These are phyloP conservation scores for Neospora caninum DNA, from an alignment of 169 alveolate species.

Conservation along the genomic window DNA sequence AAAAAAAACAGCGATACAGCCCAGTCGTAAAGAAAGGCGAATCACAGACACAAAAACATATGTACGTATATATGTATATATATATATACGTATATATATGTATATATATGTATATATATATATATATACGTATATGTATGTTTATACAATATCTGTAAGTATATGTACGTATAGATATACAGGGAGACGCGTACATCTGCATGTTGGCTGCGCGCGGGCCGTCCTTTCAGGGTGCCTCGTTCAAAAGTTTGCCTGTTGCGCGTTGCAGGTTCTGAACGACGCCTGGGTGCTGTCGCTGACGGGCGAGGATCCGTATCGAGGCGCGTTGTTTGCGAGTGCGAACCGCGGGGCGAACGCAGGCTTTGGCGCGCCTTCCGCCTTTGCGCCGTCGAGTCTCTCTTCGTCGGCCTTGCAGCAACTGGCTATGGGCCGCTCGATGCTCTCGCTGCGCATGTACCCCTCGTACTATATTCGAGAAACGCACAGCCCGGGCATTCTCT, in stretches of 20 bases:
- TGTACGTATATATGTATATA: neutral
- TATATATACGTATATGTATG: neutral
- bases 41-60: neutral
- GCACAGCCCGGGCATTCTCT: slow-evolving; percentile 66
- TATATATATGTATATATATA: neutral
- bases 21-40: too few relatives aligned
- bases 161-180: too few relatives aligned
- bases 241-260: neutral
- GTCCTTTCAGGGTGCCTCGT: too few relatives aligned
- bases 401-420: slow-evolving; percentile 36
- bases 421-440: slow-evolving; percentile 51
- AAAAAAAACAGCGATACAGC: neutral
- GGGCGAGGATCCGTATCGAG: slow-evolving; percentile 67
- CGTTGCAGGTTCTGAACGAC: slow-evolving; percentile 55
- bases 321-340: slow-evolving; percentile 55
- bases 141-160: neutral
- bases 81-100: neutral
- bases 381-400: neutral
- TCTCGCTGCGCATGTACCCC: slow-evolving; percentile 65
- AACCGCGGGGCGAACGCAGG: neutral
- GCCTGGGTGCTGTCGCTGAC: slow-evolving; percentile 69
- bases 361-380: neutral
- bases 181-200: too few relatives aligned
- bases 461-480: slow-evolving; percentile 67
- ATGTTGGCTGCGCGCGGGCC: too few relatives aligned